A percentile compares a stretch with the other conserved stretches of the same genome.
phyloP scores from a whole-genome alignment of 768 basidiomycete species.

The Russula sp. region DNA sequence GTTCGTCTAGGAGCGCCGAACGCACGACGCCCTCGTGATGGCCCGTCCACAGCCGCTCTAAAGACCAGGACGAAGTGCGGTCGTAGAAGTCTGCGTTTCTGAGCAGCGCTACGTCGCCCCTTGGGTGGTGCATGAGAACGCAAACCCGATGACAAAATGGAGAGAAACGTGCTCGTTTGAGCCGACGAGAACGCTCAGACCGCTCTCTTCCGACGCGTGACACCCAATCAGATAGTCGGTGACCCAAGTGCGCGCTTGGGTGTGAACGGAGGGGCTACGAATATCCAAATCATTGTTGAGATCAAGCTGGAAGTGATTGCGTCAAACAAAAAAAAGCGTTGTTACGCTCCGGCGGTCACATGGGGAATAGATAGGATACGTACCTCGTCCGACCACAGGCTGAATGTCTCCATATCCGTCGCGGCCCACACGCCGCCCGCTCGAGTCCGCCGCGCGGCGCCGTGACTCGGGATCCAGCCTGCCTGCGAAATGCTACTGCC shows the following conservation, averaged over 20 bases:
- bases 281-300: conserved; percentile 52
- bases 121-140: conserved; percentile 8
- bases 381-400: conserved; percentile 75
- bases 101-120: conserved; percentile 32
- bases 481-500: conserved; percentile 75
- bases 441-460: conserved; percentile 23
- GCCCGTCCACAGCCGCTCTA: conserved; percentile 29
- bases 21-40: conserved; percentile 32
- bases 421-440: conserved; percentile 63
- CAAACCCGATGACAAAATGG: background rate
- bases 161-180: conserved; percentile 58
- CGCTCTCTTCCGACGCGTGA: conserved; percentile 33
- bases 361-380: background rate
- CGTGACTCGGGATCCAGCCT: conserved; percentile 48
- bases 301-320: conserved; percentile 46
- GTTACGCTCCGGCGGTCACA: background rate
- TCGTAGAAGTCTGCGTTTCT: conserved; percentile 27
- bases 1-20: conserved; percentile 31
- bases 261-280: conserved; percentile 56
- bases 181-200: conserved; percentile 56
- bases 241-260: conserved; percentile 56
- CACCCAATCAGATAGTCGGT: conserved; percentile 70
- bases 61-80: conserved; percentile 27
- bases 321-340: background rate
- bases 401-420: conserved; percentile 95